phyloP scores from a whole-genome alignment of 2,329 filamentous ascomycete species.

The Sporothrix euskadiensis region DNA sequence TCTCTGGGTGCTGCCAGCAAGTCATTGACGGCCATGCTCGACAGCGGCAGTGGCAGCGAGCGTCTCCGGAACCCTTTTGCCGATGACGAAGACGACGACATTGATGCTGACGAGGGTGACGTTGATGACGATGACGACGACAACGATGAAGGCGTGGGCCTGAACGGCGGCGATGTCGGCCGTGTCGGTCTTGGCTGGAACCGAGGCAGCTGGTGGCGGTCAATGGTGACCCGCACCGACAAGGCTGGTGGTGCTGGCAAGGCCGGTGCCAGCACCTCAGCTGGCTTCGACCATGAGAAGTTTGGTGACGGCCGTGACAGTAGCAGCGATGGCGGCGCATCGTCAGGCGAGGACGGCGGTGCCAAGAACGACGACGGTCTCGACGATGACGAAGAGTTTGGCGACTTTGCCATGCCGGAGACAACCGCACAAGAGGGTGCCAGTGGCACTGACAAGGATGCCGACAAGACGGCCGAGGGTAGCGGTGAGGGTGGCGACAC shows the following conservation, averaged over 20 bases:
- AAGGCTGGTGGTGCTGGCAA: not conserved
- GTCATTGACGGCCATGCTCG: constrained; percentile 24
- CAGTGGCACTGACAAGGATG: constrained; percentile 27
- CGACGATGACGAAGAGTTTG: constrained; percentile 64
- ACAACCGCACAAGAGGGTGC: constrained; percentile 36
- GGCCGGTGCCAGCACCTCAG: not conserved
- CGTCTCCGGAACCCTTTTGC: constrained; percentile 55
- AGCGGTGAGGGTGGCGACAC: constrained; percentile 40
- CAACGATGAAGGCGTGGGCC: constrained; percentile 43
- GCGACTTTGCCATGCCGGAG: constrained; percentile 68
- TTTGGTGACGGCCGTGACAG: constrained; percentile 43
- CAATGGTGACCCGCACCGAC: constrained; percentile 36
- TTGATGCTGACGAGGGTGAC: constrained; percentile 49
- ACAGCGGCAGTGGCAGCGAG: constrained; percentile 32
- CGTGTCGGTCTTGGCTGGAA: constrained; percentile 37
- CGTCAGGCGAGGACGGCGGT: constrained; percentile 45
- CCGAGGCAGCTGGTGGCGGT: constrained; percentile 43
- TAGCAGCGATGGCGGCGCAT: constrained; percentile 28
- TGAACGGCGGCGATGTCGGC: constrained; percentile 40
- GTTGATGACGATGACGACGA: constrained; percentile 41
- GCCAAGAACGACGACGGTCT: constrained; percentile 47
- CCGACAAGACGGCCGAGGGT: constrained; percentile 19
- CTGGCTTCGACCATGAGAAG: constrained; percentile 34
- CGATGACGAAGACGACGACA: constrained; percentile 49
- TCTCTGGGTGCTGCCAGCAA: constrained; percentile 19